Conservation (phyloP, 768 basidiomycete species). For the Cantharellus anzutake region DNA sequence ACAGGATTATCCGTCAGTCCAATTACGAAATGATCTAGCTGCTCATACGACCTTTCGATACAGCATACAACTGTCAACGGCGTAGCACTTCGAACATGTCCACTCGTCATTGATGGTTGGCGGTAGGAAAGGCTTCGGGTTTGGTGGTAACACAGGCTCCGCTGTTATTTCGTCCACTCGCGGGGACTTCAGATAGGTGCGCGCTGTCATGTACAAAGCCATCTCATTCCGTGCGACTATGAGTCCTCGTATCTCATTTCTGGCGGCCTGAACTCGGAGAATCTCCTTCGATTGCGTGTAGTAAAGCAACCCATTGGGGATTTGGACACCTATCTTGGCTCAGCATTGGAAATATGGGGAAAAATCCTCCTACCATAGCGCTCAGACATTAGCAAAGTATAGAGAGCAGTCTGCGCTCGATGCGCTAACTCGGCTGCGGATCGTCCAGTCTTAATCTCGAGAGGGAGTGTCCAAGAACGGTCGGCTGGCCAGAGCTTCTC, state of each 20-base stretch:
- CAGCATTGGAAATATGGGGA: neutral
- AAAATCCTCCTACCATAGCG: conserved; percentile 35
- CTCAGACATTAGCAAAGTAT: conserved; percentile 77
- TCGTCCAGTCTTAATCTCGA: conserved; percentile 94
- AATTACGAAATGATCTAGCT: neutral
- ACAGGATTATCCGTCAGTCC: conserved; percentile 5
- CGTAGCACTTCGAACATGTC: conserved; percentile 64
- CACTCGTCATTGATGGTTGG: conserved; percentile 68
- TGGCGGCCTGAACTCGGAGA: conserved; percentile 54
- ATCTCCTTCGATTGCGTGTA: conserved; percentile 88
- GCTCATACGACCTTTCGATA: conserved; percentile 52
- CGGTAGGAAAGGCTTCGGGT: conserved; percentile 39
- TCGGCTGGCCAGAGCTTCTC: conserved; percentile 5
- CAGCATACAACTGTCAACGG: conserved; percentile 77
- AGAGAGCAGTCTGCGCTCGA: conserved; percentile 95
- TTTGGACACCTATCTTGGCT: conserved; percentile 32
- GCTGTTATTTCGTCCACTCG: conserved; percentile 2
- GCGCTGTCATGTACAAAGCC: conserved; percentile 51
- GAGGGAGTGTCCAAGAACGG: conserved; percentile 37
- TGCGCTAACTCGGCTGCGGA: conserved; percentile 68
- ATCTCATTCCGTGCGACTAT: conserved; percentile 72
- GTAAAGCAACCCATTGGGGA: conserved; percentile 72
- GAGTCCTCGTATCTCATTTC: conserved; percentile 72
- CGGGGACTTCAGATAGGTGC: conserved; percentile 13
- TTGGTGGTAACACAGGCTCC: neutral